phyloP scores from a whole-genome alignment of 148 eudicot genomes.

The Gaultheria prostrata region DNA sequence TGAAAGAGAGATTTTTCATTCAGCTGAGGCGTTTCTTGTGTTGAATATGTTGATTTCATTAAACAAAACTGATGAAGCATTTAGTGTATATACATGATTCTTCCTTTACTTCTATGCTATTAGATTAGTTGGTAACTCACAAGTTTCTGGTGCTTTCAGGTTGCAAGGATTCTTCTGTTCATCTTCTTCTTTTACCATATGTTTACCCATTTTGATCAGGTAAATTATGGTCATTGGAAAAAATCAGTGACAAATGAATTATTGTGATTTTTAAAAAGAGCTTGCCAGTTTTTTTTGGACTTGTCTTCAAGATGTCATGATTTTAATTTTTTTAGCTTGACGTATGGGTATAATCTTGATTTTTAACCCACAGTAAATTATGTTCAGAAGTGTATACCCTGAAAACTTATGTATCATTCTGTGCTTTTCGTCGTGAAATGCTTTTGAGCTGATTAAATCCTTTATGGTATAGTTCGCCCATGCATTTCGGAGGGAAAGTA shows the following conservation, averaged over 20 bases:
- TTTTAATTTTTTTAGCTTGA: background rate
- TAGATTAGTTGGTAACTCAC: slow-evolving; percentile 13
- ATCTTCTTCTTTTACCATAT: slow-evolving; percentile 75
- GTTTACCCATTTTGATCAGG: slow-evolving; percentile 70
- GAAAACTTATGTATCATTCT: background rate
- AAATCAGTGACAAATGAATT: background rate
- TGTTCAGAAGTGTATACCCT: background rate
- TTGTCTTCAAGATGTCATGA: background rate
- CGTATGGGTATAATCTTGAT: background rate
- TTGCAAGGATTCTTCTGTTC: slow-evolving; percentile 73
- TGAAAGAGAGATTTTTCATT: background rate
- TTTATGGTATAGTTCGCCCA: background rate
- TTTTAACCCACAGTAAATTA: background rate
- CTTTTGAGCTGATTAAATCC: background rate
- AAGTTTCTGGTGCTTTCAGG: slow-evolving; percentile 42
- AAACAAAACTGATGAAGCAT: background rate
- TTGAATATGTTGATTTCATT: background rate
- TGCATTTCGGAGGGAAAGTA: background rate
- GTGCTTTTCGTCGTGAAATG: background rate
- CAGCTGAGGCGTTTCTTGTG: background rate
- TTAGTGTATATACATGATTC: background rate
- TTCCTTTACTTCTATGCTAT: background rate
- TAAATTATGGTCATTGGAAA: slow-evolving; percentile 20
- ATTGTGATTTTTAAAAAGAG: background rate
- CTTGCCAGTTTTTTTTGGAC: background rate